Base-by-base conservation (phyloP, 2,329 filamentous ascomycete species). In the Verticillium nonalfalfae region DNA sequence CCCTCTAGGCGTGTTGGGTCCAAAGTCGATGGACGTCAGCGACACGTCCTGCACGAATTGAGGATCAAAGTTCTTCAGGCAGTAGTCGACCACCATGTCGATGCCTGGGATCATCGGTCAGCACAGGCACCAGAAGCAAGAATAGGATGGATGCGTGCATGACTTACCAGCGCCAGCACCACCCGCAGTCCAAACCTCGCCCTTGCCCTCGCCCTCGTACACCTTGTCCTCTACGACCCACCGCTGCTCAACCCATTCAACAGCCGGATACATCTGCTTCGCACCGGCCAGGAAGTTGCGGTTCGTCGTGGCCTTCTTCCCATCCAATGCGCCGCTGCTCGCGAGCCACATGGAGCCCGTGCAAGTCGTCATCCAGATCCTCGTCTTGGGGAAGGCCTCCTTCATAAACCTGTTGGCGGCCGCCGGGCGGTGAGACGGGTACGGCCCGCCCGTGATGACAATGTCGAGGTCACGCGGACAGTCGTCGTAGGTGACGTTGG, bases 381-480 rank as follows among this genome's bases (percentile, higher is more conserved):
- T 70, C 7, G 74, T 75, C 68, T 68, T 67, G 60, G 62, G 57
- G 57, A 68, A 74, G 3, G 74, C 75, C 64, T 77, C 73, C 18
- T 67, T 65, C 61, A 78, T 66, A 63, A 75, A 77, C 36, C 62
- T 65, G 34, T 74, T 66, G 31, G 75, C 76, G 13, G 66, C 66
- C 7, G 72, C 68, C 1, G 72, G 69, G 3, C 74, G 72, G 4
- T 67, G 68, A 4, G 34, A 62, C 0, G 68, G 72, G 26, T 71
- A 59, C 5, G 75, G 72, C 0, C 76, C 76, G 56, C 75, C 76
- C 11, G 75, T 65, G 35, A 78, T 45, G 2, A 78, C 63, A 39
- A 78, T 73, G 39, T 78, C 76, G 7, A 78, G 68, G 55, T 78
- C 75, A 5, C 74, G 69, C 3, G 76, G 76, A 9, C 73, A 75